Evolutionary conservation across 345 rosid species (phyloP).

Genomic region (Arabis hirsuta): DNA sequence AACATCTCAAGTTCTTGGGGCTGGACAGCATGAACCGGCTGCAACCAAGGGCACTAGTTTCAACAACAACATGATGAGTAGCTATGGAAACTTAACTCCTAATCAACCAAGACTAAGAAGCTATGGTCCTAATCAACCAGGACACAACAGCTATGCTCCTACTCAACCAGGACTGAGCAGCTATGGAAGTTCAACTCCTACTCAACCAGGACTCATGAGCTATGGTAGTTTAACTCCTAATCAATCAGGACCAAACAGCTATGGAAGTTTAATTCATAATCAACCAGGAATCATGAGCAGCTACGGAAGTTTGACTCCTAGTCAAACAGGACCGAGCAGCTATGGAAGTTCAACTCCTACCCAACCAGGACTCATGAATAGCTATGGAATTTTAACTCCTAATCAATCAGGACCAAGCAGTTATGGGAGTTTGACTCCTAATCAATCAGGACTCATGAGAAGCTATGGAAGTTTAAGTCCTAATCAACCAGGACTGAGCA

Average conservation of each 20-base stretch:
- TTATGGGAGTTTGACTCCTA: not conserved
- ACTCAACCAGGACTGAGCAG: not conserved
- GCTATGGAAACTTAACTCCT: constrained; percentile 11
- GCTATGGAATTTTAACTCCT: not conserved
- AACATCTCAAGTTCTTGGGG: constrained; percentile 33
- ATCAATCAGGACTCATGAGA: not conserved
- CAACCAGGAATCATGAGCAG: not conserved
- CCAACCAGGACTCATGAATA: not conserved
- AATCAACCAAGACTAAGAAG: constrained; percentile 7
- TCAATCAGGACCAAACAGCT: not conserved
- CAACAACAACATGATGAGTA: constrained; percentile 9
- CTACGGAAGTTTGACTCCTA: not conserved
- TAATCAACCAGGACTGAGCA: not conserved
- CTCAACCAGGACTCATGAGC: constrained; percentile 1
- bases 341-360: not conserved
- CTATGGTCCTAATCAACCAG: not conserved
- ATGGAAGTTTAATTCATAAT: not conserved
- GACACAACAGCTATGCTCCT: not conserved
- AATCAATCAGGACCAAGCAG: not conserved
- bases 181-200: not conserved
- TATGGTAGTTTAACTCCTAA: not conserved
- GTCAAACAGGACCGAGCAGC: constrained; percentile 11
- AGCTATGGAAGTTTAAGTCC: not conserved
- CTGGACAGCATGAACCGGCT: constrained; percentile 29
- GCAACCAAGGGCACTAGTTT: not conserved